These are phyloP conservation scores for Adansonia digitata DNA, from an alignment of 345 rosid genomes.

Conservation along the genomic window DNA sequence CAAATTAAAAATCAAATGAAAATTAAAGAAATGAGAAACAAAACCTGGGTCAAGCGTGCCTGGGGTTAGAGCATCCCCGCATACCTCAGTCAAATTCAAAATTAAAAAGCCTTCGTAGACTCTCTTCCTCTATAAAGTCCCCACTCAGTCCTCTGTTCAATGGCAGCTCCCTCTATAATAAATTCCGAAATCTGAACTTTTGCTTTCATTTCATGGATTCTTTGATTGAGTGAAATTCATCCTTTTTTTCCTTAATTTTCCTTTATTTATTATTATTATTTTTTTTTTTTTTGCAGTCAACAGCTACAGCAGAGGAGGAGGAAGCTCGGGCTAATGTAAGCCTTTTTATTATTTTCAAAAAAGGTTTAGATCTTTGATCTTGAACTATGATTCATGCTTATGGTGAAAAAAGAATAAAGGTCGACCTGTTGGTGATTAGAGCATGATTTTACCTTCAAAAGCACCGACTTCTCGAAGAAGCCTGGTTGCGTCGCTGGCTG, in stretches of 20 bases:
- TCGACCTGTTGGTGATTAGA: neutral
- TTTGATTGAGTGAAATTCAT: too few species aligned
- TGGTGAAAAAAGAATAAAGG: neutral
- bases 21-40: too few species aligned
- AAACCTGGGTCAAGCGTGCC: too few species aligned
- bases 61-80: too few species aligned
- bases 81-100: too few species aligned
- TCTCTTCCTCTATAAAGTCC: conserved; percentile 44
- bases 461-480: too few species aligned
- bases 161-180: conserved; percentile 37
- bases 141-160: conserved; percentile 33
- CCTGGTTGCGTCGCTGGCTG: too few species aligned
- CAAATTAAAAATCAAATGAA: too few species aligned
- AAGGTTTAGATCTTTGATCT: conserved; percentile 5
- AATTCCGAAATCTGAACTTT: neutral
- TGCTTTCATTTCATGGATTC: neutral
- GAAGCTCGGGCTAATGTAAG: conserved; percentile 60
- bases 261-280: too few species aligned
- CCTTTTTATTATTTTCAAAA: too few species aligned
- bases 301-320: conserved; percentile 47
- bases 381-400: conserved; percentile 7
- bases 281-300: conserved; percentile 73
- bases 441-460: too few species aligned
- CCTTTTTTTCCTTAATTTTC: too few species aligned
- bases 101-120: conserved; percentile 73